Evolutionary conservation across 225 moss, liverwort and hornwort genomes (phyloP).

Genomic region (Sphagnum contortum): DNA sequence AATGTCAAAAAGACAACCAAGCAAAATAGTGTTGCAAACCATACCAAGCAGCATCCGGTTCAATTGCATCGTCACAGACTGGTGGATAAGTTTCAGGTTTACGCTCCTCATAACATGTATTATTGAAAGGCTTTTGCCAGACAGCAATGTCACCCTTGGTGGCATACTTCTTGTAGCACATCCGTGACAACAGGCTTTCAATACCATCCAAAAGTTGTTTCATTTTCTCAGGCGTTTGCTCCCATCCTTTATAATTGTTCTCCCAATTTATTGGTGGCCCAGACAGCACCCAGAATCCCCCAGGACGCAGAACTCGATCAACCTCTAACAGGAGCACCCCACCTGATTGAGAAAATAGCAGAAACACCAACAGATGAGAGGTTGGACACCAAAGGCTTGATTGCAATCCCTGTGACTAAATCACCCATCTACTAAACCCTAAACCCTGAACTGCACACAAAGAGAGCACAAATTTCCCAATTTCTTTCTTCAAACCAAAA

Average conservation of each 20-base stretch:
- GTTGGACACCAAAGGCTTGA: too few species aligned
- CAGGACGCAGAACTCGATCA: constrained; percentile 72
- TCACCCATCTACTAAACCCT: too few species aligned
- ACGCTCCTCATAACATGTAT: constrained; percentile 51
- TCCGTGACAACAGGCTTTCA: constrained; percentile 39
- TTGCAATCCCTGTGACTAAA: too few species aligned
- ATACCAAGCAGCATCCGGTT: constrained; percentile 65
- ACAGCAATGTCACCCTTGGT: constrained; percentile 63
- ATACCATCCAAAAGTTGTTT: constrained; percentile 55
- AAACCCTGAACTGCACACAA: too few species aligned
- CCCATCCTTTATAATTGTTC: constrained; percentile 81
- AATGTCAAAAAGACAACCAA: too few species aligned
- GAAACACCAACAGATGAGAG: too few species aligned
- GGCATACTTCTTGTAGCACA: constrained; percentile 69
- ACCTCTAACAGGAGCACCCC: constrained; percentile 67
- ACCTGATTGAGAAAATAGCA: constrained; percentile 11
- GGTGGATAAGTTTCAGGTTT: constrained; percentile 53
- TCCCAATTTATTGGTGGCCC: constrained; percentile 80
- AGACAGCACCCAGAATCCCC: constrained; percentile 82
- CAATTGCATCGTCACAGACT: constrained; percentile 70
- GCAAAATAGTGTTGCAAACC: too few species aligned
- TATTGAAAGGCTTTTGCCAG: constrained; percentile 74
- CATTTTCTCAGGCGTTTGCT: constrained; percentile 51
- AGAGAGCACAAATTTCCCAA: too few species aligned
- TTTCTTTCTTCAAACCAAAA: too few species aligned